Conservation (phyloP, 768 basidiomycete species). For the Boletus rubropictus region DNA sequence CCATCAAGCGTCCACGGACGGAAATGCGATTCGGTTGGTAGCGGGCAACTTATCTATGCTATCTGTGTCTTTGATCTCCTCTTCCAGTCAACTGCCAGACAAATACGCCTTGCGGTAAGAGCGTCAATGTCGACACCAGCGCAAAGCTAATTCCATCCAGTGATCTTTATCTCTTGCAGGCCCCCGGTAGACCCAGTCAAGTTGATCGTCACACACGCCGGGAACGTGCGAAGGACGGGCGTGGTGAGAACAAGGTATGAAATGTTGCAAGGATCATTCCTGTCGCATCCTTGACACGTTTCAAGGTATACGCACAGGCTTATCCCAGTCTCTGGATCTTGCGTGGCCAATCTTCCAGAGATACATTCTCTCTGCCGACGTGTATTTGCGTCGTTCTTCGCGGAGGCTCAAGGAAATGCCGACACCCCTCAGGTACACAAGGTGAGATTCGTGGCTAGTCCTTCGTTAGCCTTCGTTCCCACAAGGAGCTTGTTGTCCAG, state of each 20-base stretch:
- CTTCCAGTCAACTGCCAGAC: conserved; percentile 66
- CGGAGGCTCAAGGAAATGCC: conserved; percentile 32
- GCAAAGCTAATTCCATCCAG: conserved; percentile 32
- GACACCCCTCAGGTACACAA: conserved; percentile 39
- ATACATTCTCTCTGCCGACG: conserved; percentile 57
- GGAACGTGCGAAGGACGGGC: conserved; percentile 57
- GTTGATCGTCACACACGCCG: conserved; percentile 57
- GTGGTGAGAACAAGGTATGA: conserved; percentile 58
- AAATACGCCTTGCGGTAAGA: conserved; percentile 69
- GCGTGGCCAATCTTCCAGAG: conserved; percentile 63
- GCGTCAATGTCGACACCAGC: not conserved
- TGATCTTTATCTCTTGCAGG: conserved; percentile 76
- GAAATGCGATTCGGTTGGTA: conserved; percentile 61
- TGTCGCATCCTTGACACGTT: not conserved
- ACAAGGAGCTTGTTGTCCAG: conserved; percentile 32
- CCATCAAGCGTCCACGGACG: conserved; percentile 59
- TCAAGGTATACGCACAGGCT: conserved; percentile 64
- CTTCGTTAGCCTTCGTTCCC: not conserved
- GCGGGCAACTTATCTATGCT: not conserved
- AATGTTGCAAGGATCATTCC: not conserved
- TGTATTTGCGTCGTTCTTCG: conserved; percentile 49
- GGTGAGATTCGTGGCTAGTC: conserved; percentile 18
- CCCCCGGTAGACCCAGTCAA: conserved; percentile 72
- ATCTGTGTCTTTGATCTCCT: conserved; percentile 1
- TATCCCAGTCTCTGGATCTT: conserved; percentile 63